Evolutionary conservation across 768 basidiomycete genomes (phyloP).

Genomic region (Lepiota subincarnata): DNA sequence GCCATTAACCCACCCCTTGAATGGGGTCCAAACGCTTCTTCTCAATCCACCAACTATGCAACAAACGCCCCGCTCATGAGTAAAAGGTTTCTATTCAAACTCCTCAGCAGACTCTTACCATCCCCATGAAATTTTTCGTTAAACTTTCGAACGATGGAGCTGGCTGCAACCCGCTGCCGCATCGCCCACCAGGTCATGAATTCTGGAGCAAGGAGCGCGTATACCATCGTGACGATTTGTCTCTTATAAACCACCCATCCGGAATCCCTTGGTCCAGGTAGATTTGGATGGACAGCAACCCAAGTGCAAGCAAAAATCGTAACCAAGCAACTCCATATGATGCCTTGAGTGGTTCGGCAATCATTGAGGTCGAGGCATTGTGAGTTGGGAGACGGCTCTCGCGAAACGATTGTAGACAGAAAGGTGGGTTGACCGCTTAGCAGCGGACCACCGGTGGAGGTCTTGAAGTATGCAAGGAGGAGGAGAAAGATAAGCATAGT

Average conservation of each 20-base stretch:
- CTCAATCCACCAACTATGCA: neutral
- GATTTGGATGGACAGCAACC: slow-evolving; percentile 6
- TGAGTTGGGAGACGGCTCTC: neutral
- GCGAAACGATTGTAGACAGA: neutral
- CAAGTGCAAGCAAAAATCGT: slow-evolving; percentile 8
- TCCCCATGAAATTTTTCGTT: neutral
- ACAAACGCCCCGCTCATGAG: too few relatives aligned
- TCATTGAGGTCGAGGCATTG: neutral
- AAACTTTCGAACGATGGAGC: neutral
- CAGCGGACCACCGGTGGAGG: too few relatives aligned
- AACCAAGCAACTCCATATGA: slow-evolving; percentile 7
- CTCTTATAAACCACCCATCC: neutral
- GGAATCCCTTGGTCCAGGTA: slow-evolving; percentile 1
- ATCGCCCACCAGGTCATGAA: slow-evolving; percentile 14
- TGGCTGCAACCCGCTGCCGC: slow-evolving; percentile 8
- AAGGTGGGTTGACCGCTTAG: too few relatives aligned
- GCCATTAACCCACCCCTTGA: neutral
- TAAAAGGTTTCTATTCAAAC: too few relatives aligned
- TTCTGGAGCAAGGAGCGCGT: slow-evolving; percentile 15
- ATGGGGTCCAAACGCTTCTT: neutral
- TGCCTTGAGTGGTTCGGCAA: neutral
- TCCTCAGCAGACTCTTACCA: too few relatives aligned
- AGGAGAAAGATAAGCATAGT: too few relatives aligned
- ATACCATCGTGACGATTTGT: neutral
- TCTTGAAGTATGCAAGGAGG: too few relatives aligned